Evolutionary conservation across 1,284 basidiomycete genomes (phyloP).

Genomic region (Coniferiporia sulphurascens): DNA sequence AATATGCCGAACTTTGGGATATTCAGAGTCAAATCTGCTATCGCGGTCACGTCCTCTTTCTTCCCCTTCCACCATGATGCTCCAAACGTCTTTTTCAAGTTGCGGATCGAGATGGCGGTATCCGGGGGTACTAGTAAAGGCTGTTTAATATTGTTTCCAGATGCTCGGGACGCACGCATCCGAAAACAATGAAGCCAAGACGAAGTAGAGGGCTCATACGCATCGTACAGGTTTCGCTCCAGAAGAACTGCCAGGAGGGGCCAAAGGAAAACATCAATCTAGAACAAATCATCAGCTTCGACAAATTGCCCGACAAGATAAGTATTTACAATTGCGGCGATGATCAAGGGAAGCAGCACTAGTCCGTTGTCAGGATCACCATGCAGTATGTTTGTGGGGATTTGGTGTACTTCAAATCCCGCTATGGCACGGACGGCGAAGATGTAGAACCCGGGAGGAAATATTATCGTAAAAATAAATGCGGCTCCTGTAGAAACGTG

Average conservation of each 20-base stretch:
- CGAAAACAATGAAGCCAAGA: slow-evolving; percentile 28
- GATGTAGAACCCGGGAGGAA: slow-evolving; percentile 72
- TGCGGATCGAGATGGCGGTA: slow-evolving; percentile 54
- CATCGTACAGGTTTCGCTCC: slow-evolving; percentile 61
- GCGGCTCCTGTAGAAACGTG: slow-evolving; percentile 42
- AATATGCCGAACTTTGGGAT: slow-evolving; percentile 69
- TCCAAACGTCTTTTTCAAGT: slow-evolving; percentile 53
- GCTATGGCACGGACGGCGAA: slow-evolving; percentile 65
- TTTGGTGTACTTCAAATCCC: slow-evolving; percentile 58
- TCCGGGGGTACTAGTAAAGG: slow-evolving; percentile 35
- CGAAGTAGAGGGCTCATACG: slow-evolving; percentile 36
- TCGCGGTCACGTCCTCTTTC: slow-evolving; percentile 48
- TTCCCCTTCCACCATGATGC: slow-evolving; percentile 20
- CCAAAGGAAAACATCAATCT: slow-evolving; percentile 71
- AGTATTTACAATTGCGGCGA: slow-evolving; percentile 56
- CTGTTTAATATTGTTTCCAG: slow-evolving; percentile 21
- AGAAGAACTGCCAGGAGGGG: slow-evolving; percentile 55
- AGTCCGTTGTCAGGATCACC: slow-evolving; percentile 57
- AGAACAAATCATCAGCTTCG: background rate
- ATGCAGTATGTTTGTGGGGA: slow-evolving; percentile 46
- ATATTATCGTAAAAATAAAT: slow-evolving; percentile 62
- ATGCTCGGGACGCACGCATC: slow-evolving; percentile 22
- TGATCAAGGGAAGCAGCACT: slow-evolving; percentile 53
- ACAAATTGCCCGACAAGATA: slow-evolving; percentile 4
- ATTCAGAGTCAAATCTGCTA: slow-evolving; percentile 58